phyloP scores from a whole-genome alignment of 176 grass and related monocot species.

The Juncus effusus region DNA sequence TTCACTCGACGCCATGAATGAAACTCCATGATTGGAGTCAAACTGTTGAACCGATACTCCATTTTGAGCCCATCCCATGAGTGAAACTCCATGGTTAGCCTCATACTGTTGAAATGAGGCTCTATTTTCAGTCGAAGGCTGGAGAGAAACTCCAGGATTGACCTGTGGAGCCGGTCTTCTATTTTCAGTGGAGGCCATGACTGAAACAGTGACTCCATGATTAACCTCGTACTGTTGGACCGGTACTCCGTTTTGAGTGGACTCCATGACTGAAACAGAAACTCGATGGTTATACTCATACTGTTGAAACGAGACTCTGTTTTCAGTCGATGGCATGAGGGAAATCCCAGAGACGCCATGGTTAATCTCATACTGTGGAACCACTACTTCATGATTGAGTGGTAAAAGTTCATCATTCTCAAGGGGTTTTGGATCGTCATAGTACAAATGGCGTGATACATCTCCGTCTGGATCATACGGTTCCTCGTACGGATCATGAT shows the following conservation, averaged over 20 bases:
- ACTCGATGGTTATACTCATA: not conserved
- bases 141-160: not conserved
- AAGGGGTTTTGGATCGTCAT: not conserved
- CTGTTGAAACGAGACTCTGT: not conserved
- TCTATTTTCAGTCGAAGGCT: not conserved
- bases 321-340: not conserved
- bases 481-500: not conserved
- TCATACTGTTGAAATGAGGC: not conserved
- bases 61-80: not conserved
- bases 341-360: not conserved
- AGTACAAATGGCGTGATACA: conserved; percentile 1
- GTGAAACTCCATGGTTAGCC: not conserved
- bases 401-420: not conserved
- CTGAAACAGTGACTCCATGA: too few relatives aligned
- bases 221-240: too few relatives aligned
- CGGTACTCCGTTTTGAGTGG: too few relatives aligned
- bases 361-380: not conserved
- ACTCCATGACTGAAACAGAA: too few relatives aligned
- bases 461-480: conserved; percentile 25
- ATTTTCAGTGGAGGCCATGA: too few relatives aligned
- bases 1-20: not conserved
- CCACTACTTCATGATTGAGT: not conserved
- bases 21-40: not conserved
- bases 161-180: too few relatives aligned
- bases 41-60: not conserved